Evolutionary conservation across 352 stramenopile genomes (phyloP), one percentile per base, ranked within the genome.

Genomic region (Peronospora destructor): DNA sequence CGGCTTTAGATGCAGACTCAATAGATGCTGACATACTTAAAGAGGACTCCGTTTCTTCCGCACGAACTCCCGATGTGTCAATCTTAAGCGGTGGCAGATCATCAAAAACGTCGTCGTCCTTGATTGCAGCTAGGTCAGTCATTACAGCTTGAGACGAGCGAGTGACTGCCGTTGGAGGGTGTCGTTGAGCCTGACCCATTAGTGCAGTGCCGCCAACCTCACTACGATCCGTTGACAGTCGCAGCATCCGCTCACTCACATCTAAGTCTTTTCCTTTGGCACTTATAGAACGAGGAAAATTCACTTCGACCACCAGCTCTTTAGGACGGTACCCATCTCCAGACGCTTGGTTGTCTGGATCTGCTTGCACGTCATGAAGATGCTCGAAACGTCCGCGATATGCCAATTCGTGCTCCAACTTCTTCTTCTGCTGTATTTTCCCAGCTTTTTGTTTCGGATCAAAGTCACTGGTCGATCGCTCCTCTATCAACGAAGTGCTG

Each of bases 301-400:
- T 63, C 6, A 91, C 68, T 41, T 83, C 64, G 1, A 93, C 36
- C 10, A 90, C 76, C 6, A 93, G 46, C 16, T 88, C 77, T 35
- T 76, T 73, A 0, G 79, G 82, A 1, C 73, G 73, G 42, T 61
- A 59, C 11, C 51, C 54, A 34, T 76, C 65, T 10, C 51, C 49
- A 10, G 60, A 63, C 9, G 67, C 48, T 0, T 62, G 38, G n/a
- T 74, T 69, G 30, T 47, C 52, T 8, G 56, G 53, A 34, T 71
- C 62, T n/a, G 64, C 64, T 61, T 87, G 67, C 71, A 87, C 81
- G 46, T 92, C 76, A 47, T 90, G 64, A 49, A 80, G 53, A 42
- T 86, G 64, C 56, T 92, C 79, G 29, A 87, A 90, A 3, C 67
- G 64, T 0, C 78, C 81, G 16, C 78, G 65, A 26, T 92, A 75